A percentile compares a stretch with the other conserved stretches of the same genome.
These are phyloP conservation scores for Lachancea meyersii DNA, from an alignment of 805 yeast species.

Conservation along the genomic window DNA sequence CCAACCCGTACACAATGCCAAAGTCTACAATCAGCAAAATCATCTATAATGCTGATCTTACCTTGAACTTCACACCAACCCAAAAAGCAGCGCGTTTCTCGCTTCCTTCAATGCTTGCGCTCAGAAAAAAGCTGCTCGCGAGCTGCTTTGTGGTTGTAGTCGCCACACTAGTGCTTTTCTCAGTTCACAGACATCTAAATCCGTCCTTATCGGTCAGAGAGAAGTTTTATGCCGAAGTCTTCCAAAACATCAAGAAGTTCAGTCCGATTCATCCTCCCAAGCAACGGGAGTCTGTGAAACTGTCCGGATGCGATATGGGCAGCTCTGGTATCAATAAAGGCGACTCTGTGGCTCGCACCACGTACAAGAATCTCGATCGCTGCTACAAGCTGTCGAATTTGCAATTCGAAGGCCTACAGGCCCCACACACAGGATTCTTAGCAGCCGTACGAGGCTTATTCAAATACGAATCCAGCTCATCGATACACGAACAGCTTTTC, in stretches of 20 bases:
- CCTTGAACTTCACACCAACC: no score
- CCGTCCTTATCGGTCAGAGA: not conserved
- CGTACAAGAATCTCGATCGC: slow-evolving; percentile 15
- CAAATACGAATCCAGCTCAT: slow-evolving; percentile 2
- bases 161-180: not conserved
- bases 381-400: slow-evolving; percentile 15
- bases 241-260: not conserved
- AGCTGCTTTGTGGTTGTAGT: slow-evolving; percentile 2
- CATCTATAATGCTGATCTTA: no score
- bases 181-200: not conserved
- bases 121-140: not conserved
- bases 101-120: not conserved
- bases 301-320: slow-evolving; percentile 7
- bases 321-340: slow-evolving; percentile 9
- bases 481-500: slow-evolving; percentile 5
- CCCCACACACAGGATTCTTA: slow-evolving; percentile 6
- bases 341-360: slow-evolving; percentile 3
- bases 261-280: slow-evolving; percentile 6
- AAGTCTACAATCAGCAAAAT: no score
- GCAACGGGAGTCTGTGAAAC: slow-evolving; percentile 2
- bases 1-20: no score
- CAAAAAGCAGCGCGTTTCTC: no score
- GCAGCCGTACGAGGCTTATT: slow-evolving; percentile 1
- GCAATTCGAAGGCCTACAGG: slow-evolving; percentile 10
- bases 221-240: slow-evolving; percentile 4